Conservation (phyloP, 345 rosid genomes). For the Aurinia saxatilis region DNA sequence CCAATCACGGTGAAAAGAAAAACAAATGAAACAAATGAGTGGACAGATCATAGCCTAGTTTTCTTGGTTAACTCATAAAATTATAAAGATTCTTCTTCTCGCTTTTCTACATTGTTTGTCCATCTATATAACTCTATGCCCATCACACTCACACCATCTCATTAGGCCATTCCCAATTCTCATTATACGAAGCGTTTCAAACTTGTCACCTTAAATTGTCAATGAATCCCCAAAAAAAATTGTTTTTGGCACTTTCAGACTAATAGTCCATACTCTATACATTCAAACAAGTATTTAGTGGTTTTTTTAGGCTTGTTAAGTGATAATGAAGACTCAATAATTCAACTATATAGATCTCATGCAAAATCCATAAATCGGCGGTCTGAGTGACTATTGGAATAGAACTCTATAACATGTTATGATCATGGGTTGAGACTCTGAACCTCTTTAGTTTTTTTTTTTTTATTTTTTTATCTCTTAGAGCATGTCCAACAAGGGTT, state of each 20-base stretch:
- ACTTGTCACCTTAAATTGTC: slow-evolving; percentile 6
- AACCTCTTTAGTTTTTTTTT: no score
- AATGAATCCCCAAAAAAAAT: background rate
- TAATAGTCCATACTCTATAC: background rate
- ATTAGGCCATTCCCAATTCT: slow-evolving; percentile 12
- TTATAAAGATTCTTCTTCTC: background rate
- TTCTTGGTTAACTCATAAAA: slow-evolving; percentile 3
- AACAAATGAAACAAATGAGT: background rate
- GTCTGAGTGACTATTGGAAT: no score
- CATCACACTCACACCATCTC: slow-evolving; percentile 20
- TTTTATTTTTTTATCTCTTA: no score
- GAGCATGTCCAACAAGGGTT: no score
- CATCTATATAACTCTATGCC: slow-evolving; percentile 16
- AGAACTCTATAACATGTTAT: no score
- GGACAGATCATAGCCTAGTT: background rate
- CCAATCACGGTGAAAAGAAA: background rate
- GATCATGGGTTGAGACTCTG: no score
- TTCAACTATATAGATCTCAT: no score
- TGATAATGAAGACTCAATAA: no score
- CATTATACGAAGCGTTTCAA: background rate
- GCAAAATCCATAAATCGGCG: no score
- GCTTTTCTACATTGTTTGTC: slow-evolving; percentile 6
- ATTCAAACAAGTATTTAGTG: background rate
- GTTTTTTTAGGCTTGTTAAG: no score
- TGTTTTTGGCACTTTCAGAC: background rate